Evolutionary conservation across 371 early-diverging fungal species (phyloP).

Genomic region (Dichotomocladium elegans): DNA sequence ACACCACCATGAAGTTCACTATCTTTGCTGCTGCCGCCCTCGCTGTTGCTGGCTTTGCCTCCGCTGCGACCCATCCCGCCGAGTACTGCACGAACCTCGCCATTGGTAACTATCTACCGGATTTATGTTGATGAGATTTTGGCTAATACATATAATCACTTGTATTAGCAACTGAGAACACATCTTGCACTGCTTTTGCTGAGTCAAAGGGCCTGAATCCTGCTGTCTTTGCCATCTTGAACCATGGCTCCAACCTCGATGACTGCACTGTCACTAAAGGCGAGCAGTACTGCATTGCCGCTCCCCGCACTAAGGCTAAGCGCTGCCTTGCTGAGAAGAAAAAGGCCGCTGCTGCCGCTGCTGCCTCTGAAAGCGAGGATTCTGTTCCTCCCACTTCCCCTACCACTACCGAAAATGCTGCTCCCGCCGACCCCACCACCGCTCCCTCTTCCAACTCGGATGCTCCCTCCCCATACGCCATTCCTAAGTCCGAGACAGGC

Average conservation of each 20-base stretch:
- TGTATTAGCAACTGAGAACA: not conserved
- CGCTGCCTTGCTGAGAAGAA: constrained; percentile 7
- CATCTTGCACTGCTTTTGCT: not conserved
- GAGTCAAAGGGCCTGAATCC: not conserved
- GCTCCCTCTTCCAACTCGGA: not conserved
- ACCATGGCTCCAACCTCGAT: not conserved
- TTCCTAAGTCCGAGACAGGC: not conserved
- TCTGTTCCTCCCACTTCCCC: not conserved
- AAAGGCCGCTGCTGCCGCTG: constrained; percentile 2
- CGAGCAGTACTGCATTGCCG: not conserved
- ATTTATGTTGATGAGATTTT: not conserved
- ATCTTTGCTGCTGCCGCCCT: constrained; percentile 7
- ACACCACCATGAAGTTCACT: constrained; percentile 9
- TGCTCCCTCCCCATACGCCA: not conserved
- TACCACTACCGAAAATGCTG: too few relatives aligned
- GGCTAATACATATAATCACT: not conserved
- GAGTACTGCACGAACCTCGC: not conserved
- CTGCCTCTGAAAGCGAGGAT: not conserved
- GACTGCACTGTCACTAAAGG: not conserved
- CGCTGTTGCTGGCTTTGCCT: constrained; percentile 8
- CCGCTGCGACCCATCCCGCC: constrained; percentile 1
- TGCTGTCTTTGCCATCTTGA: not conserved
- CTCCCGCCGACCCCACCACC: not conserved
- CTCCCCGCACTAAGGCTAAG: constrained; percentile 9
- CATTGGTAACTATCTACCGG: not conserved